A percentile compares a stretch with the other conserved stretches of the same genome.
Conservation (phyloP, 345 rosid genomes). For the Durio zibethinus region DNA sequence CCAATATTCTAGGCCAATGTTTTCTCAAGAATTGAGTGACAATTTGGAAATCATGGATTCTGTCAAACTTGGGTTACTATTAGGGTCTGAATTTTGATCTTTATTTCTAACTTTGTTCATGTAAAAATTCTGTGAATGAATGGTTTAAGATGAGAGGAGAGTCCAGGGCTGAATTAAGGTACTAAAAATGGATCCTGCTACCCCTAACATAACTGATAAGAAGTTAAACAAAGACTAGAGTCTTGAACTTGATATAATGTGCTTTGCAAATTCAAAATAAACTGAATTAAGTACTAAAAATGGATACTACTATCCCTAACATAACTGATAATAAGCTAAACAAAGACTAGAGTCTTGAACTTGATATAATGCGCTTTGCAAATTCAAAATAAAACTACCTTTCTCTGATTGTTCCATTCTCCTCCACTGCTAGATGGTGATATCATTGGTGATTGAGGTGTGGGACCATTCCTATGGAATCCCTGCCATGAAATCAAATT, state of each 20-base stretch:
- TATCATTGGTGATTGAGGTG: neutral
- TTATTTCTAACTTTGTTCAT: neutral
- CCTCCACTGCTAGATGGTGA: conserved; percentile 3
- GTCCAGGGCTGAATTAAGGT: neutral
- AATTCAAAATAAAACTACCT: conserved; percentile 12
- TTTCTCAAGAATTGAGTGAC: neutral
- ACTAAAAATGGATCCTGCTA: neutral
- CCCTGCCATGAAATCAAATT: conserved; percentile 17
- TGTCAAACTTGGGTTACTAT: neutral
- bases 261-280: neutral
- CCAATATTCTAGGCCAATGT: neutral
- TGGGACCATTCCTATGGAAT: neutral
- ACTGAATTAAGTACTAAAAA: no score
- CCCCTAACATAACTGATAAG: neutral
- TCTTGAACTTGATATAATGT: neutral
- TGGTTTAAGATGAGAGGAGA: neutral
- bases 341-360: neutral
- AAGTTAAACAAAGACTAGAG: neutral
- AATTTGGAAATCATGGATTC: neutral
- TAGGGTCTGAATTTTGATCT: neutral
- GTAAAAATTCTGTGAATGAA: neutral
- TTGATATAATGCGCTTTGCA: neutral
- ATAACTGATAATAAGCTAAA: neutral
- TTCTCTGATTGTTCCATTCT: conserved; percentile 12
- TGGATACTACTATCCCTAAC: neutral